A percentile compares a stretch with the other conserved stretches of the same genome.
phyloP scores from a whole-genome alignment of 1,284 basidiomycete species.

The Microstroma glucosiphilum region DNA sequence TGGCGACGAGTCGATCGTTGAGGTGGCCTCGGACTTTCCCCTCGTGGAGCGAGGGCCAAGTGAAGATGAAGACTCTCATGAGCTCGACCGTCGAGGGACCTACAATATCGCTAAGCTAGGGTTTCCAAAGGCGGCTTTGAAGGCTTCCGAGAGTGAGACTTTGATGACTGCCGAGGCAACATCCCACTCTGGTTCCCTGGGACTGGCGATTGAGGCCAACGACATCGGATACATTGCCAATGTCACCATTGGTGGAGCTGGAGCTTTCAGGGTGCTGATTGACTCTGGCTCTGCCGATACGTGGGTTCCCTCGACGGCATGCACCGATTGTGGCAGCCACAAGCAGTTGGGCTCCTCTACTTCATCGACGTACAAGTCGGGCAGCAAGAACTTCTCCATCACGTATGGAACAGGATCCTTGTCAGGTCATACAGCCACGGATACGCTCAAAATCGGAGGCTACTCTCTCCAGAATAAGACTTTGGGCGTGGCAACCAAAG shows the following conservation, averaged over 20 bases:
- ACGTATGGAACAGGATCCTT: conserved; percentile 70
- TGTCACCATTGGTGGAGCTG: conserved; percentile 71
- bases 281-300: conserved; percentile 80
- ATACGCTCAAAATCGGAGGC: conserved; percentile 66
- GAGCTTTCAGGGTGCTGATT: conserved; percentile 63
- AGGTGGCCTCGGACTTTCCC: too few relatives aligned
- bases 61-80: not conserved
- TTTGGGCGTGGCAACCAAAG: conserved; percentile 66
- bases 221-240: conserved; percentile 65
- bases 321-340: conserved; percentile 53
- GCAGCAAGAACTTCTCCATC: conserved; percentile 61
- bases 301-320: conserved; percentile 56
- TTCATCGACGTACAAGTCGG: conserved; percentile 62
- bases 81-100: conserved; percentile 6
- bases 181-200: conserved; percentile 61
- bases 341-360: conserved; percentile 62
- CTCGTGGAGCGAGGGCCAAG: too few relatives aligned
- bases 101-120: conserved; percentile 1
- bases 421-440: conserved; percentile 62
- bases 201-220: conserved; percentile 64
- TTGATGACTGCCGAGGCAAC: conserved; percentile 41
- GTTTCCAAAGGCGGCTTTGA: conserved; percentile 17
- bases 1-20: too few relatives aligned
- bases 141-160: conserved; percentile 21
- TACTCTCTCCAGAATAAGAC: conserved; percentile 61